phyloP scores from a whole-genome alignment of 2,329 filamentous ascomycete species.

The Xenoacremonium recifei region DNA sequence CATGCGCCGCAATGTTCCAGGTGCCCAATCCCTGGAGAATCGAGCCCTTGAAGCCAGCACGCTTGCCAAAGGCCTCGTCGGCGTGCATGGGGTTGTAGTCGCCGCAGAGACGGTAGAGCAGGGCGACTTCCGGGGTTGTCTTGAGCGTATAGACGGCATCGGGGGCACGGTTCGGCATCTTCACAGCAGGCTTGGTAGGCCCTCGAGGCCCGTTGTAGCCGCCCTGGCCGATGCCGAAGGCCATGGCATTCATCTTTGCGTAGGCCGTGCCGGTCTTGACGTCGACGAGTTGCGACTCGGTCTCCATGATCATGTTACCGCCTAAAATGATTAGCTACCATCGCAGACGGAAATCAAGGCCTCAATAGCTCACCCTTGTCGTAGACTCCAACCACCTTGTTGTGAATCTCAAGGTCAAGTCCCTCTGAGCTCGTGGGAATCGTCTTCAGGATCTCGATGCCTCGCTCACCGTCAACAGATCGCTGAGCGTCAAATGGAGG shows the following conservation, averaged over 20 bases:
- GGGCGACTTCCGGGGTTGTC: slow-evolving; percentile 37
- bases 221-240: slow-evolving; percentile 45
- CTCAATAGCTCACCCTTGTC: slow-evolving; percentile 40
- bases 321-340: slow-evolving; percentile 17
- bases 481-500: slow-evolving; percentile 40
- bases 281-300: slow-evolving; percentile 38
- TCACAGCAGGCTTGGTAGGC: slow-evolving; percentile 29
- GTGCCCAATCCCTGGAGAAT: slow-evolving; percentile 47
- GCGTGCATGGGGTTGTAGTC: slow-evolving; percentile 50
- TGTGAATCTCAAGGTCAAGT: slow-evolving; percentile 37
- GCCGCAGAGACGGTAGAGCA: slow-evolving; percentile 45
- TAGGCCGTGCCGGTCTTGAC: slow-evolving; percentile 36
- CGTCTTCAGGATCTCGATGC: slow-evolving; percentile 35
- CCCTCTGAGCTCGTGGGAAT: slow-evolving; percentile 36
- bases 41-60: slow-evolving; percentile 43
- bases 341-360: not conserved
- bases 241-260: slow-evolving; percentile 35
- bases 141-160: slow-evolving; percentile 37
- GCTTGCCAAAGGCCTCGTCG: slow-evolving; percentile 39
- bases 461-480: slow-evolving; percentile 41
- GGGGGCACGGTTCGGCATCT: slow-evolving; percentile 33
- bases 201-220: slow-evolving; percentile 43
- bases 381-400: slow-evolving; percentile 42
- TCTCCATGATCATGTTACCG: slow-evolving; percentile 41
- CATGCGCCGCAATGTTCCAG: slow-evolving; percentile 47